phyloP scores from a whole-genome alignment of 2,329 filamentous ascomycete genomes.

The Fusarium stilboides region DNA sequence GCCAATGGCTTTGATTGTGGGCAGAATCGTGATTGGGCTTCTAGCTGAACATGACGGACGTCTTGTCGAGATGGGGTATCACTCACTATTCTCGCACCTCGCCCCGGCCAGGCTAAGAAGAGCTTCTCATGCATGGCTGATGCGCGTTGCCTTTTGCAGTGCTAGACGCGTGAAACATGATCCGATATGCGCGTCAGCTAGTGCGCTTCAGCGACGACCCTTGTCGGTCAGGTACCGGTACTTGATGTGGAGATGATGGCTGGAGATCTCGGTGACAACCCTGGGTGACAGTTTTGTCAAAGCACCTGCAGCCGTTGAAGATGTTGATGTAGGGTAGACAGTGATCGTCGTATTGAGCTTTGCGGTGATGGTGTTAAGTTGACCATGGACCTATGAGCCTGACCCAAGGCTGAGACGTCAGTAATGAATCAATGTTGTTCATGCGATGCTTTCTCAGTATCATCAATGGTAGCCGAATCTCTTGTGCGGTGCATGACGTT shows the following conservation, averaged over 20 bases:
- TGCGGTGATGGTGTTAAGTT: not conserved
- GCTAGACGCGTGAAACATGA: constrained; percentile 51
- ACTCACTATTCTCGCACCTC: constrained; percentile 34
- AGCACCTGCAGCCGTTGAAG: constrained; percentile 25
- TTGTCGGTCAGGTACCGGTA: constrained; percentile 50
- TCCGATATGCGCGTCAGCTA: constrained; percentile 53
- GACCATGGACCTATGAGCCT: not conserved
- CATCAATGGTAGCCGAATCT: not conserved
- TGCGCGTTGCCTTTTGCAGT: constrained; percentile 51
- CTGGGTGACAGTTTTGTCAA: constrained; percentile 43
- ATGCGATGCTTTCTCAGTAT: not conserved
- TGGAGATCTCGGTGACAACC: constrained; percentile 46
- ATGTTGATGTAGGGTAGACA: constrained; percentile 41
- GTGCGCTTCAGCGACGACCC: constrained; percentile 48
- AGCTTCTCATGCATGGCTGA: constrained; percentile 47
- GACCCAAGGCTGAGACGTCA: not conserved
- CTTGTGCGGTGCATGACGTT: not conserved
- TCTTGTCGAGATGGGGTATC: constrained; percentile 3
- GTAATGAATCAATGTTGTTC: not conserved
- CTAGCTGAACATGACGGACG: constrained; percentile 12
- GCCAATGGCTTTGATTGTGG: constrained; percentile 47
- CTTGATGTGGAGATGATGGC: constrained; percentile 44
- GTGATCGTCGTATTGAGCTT: not conserved
- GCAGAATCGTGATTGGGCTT: constrained; percentile 48
- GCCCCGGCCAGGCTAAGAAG: constrained; percentile 20